These are phyloP conservation scores for Chenopodium album DNA, from an alignment of 148 eudicot genomes.

Conservation along the genomic window DNA sequence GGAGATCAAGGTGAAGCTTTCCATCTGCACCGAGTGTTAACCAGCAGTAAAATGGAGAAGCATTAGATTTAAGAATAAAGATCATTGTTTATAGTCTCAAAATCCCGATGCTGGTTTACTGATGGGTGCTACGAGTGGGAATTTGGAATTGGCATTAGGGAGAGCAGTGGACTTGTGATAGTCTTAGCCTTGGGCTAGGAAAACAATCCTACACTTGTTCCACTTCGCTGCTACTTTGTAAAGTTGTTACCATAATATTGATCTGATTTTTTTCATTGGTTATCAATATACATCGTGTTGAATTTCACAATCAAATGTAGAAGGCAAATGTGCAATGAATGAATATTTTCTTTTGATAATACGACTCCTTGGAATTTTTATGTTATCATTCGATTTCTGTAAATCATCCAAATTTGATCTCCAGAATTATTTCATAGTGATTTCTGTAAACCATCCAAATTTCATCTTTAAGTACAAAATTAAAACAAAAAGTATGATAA, in stretches of 20 bases:
- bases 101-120: not conserved
- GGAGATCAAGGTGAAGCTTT: conserved; percentile 94
- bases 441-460: no score
- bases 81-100: not conserved
- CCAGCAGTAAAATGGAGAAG: conserved; percentile 38
- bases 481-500: no score
- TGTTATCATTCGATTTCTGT: no score
- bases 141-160: conserved; percentile 2
- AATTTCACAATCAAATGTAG: conserved; percentile 14
- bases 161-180: not conserved
- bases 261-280: conserved; percentile 8
- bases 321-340: conserved; percentile 20
- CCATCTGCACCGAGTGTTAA: conserved; percentile 53
- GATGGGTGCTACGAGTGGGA: not conserved
- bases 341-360: not conserved
- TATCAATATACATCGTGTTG: not conserved
- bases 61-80: conserved; percentile 13
- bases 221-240: conserved; percentile 22
- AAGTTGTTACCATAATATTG: conserved; percentile 23
- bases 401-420: no score
- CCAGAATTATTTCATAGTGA: no score
- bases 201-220: not conserved
- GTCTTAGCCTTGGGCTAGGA: not conserved
- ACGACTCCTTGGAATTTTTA: not conserved
- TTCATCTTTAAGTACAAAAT: no score